Conservation (phyloP, 495 filamentous ascomycete genomes). For the Aspergillus bridgeri region DNA sequence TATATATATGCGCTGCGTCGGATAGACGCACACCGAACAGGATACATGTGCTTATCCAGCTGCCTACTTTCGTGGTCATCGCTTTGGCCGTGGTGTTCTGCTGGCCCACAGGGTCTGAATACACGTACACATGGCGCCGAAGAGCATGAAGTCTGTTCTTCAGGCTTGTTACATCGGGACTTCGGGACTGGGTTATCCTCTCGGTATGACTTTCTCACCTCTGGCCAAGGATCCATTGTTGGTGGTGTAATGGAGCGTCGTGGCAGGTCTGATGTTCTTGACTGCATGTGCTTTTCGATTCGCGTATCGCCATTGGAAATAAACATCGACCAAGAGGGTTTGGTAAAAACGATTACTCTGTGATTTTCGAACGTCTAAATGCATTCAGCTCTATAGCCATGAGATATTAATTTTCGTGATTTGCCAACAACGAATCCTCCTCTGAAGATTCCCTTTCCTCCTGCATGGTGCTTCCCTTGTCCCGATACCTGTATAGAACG, state of each 20-base stretch:
- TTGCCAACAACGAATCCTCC: background rate
- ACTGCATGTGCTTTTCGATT: background rate
- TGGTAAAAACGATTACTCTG: no score
- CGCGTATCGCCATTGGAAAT: background rate
- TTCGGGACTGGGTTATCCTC: slow-evolving; percentile 17
- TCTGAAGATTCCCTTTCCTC: background rate
- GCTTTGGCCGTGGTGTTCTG: slow-evolving; percentile 59
- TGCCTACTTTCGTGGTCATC: slow-evolving; percentile 52
- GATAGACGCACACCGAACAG: slow-evolving; percentile 31
- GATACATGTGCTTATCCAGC: slow-evolving; percentile 52
- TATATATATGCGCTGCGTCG: slow-evolving; percentile 33
- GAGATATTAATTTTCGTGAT: background rate
- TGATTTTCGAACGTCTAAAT: background rate
- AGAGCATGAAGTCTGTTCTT: slow-evolving; percentile 30
- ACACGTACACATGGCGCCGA: slow-evolving; percentile 36
- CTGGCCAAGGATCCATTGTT: slow-evolving; percentile 26
- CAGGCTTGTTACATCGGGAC: slow-evolving; percentile 25
- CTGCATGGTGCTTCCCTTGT: background rate
- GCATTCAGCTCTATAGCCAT: background rate
- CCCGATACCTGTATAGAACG: background rate
- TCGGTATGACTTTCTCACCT: slow-evolving; percentile 30
- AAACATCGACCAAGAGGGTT: background rate
- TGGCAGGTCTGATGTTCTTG: slow-evolving; percentile 15
- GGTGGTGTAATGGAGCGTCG: slow-evolving; percentile 16
- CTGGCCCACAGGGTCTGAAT: slow-evolving; percentile 49